Conservation (phyloP, 768 basidiomycete species). For the Imleria badia region DNA sequence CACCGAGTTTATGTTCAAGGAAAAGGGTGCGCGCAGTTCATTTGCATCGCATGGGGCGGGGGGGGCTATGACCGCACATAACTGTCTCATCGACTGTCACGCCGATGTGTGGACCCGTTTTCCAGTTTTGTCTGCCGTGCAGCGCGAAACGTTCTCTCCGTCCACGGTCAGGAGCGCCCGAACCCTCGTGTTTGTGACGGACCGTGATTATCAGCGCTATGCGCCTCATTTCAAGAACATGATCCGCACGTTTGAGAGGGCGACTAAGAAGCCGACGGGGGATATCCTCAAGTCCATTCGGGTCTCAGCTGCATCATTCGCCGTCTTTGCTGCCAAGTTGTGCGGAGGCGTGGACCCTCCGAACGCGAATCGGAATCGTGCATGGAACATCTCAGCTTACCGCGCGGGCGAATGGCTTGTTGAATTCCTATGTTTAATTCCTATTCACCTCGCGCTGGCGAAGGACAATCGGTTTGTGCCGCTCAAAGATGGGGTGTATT, state of each 20-base stretch:
- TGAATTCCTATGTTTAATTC: constrained; percentile 59
- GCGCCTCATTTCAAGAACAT: constrained; percentile 44
- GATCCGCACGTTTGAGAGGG: constrained; percentile 46
- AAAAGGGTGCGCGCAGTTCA: constrained; percentile 33
- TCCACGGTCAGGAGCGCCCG: constrained; percentile 33
- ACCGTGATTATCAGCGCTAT: constrained; percentile 36
- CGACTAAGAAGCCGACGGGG: constrained; percentile 52
- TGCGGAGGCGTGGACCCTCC: neutral
- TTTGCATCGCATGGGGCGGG: constrained; percentile 3
- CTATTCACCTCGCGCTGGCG: constrained; percentile 61
- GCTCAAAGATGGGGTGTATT: constrained; percentile 56
- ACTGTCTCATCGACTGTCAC: constrained; percentile 54
- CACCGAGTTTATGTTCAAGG: constrained; percentile 56
- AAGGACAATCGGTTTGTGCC: constrained; percentile 62
- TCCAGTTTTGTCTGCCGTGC: constrained; percentile 55
- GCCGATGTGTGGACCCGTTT: constrained; percentile 61
- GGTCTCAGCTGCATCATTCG: constrained; percentile 34
- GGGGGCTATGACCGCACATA: constrained; percentile 36
- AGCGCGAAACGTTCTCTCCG: constrained; percentile 41
- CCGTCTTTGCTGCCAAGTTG: constrained; percentile 24
- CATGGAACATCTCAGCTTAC: constrained; percentile 39
- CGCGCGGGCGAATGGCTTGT: constrained; percentile 62
- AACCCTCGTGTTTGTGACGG: constrained; percentile 45
- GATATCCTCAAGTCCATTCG: constrained; percentile 40
- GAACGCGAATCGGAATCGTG: neutral